A percentile compares a stretch with the other conserved stretches of the same genome.
Evolutionary conservation across 768 basidiomycete genomes (phyloP).

Genomic region (Cystofilobasidium ferigula): DNA sequence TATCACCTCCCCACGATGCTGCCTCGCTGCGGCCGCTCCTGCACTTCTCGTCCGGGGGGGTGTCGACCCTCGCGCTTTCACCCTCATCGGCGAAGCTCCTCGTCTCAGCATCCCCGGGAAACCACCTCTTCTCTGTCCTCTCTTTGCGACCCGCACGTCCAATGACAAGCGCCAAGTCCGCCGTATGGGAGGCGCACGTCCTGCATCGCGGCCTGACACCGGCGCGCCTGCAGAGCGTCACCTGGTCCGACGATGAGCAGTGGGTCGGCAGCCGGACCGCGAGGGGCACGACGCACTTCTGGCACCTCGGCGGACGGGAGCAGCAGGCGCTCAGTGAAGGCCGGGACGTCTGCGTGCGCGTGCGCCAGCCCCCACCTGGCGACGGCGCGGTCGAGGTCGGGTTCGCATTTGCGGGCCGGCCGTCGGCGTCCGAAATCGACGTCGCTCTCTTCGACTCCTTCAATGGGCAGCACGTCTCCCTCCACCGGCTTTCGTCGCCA

Average conservation of each 20-base stretch:
- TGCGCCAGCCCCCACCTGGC: background rate
- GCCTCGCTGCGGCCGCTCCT: background rate
- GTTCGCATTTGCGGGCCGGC: background rate
- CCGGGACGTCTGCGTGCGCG: background rate
- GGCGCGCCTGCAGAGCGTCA: background rate
- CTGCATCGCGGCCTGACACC: conserved; percentile 1
- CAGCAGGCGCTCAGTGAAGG: background rate
- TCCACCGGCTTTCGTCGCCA: background rate
- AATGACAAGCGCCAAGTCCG: background rate
- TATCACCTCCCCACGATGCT: background rate
- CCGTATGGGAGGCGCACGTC: conserved; percentile 5
- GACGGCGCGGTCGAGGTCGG: background rate
- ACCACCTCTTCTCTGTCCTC: background rate
- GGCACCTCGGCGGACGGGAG: background rate
- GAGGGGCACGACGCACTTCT: background rate
- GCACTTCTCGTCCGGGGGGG: background rate
- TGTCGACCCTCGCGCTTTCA: background rate
- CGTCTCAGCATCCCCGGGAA: background rate
- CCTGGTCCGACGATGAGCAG: background rate
- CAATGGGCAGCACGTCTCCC: background rate
- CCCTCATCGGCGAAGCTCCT: background rate
- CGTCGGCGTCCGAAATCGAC: background rate
- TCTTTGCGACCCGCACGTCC: background rate
- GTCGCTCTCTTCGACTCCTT: background rate
- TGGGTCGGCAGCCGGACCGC: background rate